Evolutionary conservation across 2,329 filamentous ascomycete species (phyloP).

Genomic region (Fusarium sp.): DNA sequence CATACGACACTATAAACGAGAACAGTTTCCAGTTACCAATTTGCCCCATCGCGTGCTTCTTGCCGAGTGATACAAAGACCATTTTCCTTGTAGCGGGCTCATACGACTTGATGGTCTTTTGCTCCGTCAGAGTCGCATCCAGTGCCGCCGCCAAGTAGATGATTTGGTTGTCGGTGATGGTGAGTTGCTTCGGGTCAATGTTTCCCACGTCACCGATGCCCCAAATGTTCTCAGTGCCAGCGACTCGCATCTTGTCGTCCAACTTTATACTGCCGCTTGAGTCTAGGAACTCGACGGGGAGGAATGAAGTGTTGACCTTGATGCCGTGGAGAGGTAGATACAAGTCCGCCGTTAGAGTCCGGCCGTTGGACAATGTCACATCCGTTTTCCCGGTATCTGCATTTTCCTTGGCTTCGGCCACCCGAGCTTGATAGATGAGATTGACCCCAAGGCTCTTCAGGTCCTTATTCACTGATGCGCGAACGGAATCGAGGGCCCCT

Average conservation of each 20-base stretch:
- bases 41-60: slow-evolving; percentile 51
- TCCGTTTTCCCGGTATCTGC: slow-evolving; percentile 19
- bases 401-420: slow-evolving; percentile 41
- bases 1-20: slow-evolving; percentile 51
- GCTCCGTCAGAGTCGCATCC: slow-evolving; percentile 43
- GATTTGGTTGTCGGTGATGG: slow-evolving; percentile 53
- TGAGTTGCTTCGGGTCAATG: slow-evolving; percentile 58
- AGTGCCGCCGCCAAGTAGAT: slow-evolving; percentile 53
- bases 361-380: slow-evolving; percentile 52
- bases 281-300: slow-evolving; percentile 54
- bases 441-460: slow-evolving; percentile 48
- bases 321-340: slow-evolving; percentile 64
- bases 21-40: slow-evolving; percentile 54
- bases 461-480: slow-evolving; percentile 46
- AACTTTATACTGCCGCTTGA: slow-evolving; percentile 52
- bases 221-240: slow-evolving; percentile 57
- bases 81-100: slow-evolving; percentile 45
- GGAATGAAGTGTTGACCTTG: slow-evolving; percentile 60
- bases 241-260: slow-evolving; percentile 53
- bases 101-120: slow-evolving; percentile 30
- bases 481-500: slow-evolving; percentile 50
- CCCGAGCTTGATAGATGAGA: slow-evolving; percentile 53
- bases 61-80: slow-evolving; percentile 50
- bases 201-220: slow-evolving; percentile 60
- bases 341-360: slow-evolving; percentile 54